phyloP scores from a whole-genome alignment of 345 rosid species.

The Corchorus olitorius region DNA sequence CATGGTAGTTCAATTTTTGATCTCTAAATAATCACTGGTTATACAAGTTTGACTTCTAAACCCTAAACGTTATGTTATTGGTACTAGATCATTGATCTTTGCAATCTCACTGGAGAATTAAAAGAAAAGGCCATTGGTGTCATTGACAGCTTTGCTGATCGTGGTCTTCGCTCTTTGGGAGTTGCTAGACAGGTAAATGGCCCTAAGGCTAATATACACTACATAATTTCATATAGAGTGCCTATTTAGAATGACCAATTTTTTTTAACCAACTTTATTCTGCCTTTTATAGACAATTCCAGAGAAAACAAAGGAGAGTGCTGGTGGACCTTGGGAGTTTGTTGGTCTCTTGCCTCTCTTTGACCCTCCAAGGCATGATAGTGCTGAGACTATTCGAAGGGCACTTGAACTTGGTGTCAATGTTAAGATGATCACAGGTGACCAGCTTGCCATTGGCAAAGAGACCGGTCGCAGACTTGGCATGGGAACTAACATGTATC shows the following conservation, averaged over 20 bases:
- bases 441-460: conserved; percentile 85
- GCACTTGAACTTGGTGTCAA: conserved; percentile 86
- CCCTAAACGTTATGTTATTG: background rate
- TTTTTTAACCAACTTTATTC: background rate
- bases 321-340: conserved; percentile 81
- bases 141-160: conserved; percentile 69
- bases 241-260: background rate
- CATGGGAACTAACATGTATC: conserved; percentile 89
- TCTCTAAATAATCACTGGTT: background rate
- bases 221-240: background rate
- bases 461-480: conserved; percentile 93
- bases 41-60: background rate
- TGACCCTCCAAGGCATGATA: conserved; percentile 90
- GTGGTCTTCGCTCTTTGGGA: conserved; percentile 85
- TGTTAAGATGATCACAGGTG: conserved; percentile 92
- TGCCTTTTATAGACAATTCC: conserved; percentile 48
- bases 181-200: conserved; percentile 70
- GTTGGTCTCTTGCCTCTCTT: conserved; percentile 92
- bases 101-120: conserved; percentile 58
- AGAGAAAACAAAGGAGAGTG: conserved; percentile 76
- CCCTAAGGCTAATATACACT: background rate
- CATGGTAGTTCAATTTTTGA: background rate
- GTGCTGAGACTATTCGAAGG: conserved; percentile 76
- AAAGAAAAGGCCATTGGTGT: conserved; percentile 55
- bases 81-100: conserved; percentile 72